Evolutionary conservation across 768 basidiomycete genomes (phyloP).

Genomic region (Boletus fagicola): DNA sequence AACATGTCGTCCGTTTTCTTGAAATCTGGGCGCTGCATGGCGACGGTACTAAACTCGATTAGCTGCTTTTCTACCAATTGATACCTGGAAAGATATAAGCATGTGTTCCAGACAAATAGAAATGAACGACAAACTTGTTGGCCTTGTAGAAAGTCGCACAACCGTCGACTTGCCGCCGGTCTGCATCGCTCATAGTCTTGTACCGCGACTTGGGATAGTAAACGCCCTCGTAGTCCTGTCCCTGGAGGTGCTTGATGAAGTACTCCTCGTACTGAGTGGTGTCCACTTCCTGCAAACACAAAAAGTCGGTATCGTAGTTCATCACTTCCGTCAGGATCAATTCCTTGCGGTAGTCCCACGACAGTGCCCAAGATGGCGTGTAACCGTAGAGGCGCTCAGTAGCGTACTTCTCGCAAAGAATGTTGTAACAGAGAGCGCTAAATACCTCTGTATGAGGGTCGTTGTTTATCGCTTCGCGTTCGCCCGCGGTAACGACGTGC

Average conservation of each 20-base stretch:
- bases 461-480: conserved; percentile 55
- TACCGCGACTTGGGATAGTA: conserved; percentile 91
- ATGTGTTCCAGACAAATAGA: neutral
- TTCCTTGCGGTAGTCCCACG: conserved; percentile 94
- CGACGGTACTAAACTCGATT: conserved; percentile 89
- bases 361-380: conserved; percentile 93
- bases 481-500: conserved; percentile 53
- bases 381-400: conserved; percentile 91
- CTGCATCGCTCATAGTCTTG: conserved; percentile 86
- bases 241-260: conserved; percentile 70
- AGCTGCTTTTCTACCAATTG: conserved; percentile 90
- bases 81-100: conserved; percentile 53
- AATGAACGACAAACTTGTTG: conserved; percentile 60
- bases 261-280: conserved; percentile 90
- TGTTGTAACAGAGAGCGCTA: conserved; percentile 87
- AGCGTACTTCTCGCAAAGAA: conserved; percentile 88
- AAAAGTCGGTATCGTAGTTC: conserved; percentile 78
- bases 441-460: conserved; percentile 75
- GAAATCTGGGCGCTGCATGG: conserved; percentile 90
- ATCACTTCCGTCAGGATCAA: conserved; percentile 82
- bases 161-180: conserved; percentile 88
- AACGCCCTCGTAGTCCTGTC: conserved; percentile 84
- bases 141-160: conserved; percentile 96
- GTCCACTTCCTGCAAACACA: conserved; percentile 96
- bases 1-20: conserved; percentile 99